Evolutionary conservation across 192 early-diverging fungal species (phyloP).

Genomic region (Coemansia reversa): DNA sequence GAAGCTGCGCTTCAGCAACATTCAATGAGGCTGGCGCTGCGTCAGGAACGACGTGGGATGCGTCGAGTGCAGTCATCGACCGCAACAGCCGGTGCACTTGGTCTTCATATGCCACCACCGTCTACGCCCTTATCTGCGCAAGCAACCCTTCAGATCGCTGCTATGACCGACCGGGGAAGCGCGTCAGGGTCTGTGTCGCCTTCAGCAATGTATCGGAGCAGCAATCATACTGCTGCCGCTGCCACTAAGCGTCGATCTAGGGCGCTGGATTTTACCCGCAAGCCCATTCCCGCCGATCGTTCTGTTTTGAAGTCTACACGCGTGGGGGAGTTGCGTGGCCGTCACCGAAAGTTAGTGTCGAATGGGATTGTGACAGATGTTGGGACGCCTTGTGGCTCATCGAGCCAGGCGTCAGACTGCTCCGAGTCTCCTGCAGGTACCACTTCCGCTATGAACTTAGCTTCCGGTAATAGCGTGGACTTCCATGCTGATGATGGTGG

Average conservation of each 20-base stretch:
- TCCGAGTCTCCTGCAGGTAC: constrained; percentile 3
- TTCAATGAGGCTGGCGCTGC: constrained; percentile 17
- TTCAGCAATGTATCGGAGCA: background rate
- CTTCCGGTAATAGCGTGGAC: background rate
- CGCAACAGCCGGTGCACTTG: background rate
- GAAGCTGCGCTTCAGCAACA: constrained; percentile 27
- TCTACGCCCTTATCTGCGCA: constrained; percentile 18
- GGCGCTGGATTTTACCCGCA: constrained; percentile 6
- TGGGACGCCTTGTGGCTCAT: constrained; percentile 9
- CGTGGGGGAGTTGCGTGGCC: background rate
- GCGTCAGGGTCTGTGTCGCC: background rate
- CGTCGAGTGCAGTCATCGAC: background rate
- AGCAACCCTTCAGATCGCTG: constrained; percentile 1
- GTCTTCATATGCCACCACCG: constrained; percentile 12
- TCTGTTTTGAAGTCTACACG: too few species aligned
- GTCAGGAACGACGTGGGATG: constrained; percentile 8
- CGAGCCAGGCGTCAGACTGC: constrained; percentile 11
- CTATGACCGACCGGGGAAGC: background rate
- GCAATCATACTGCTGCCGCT: background rate
- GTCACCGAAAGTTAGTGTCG: constrained; percentile 5
- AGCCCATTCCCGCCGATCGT: background rate
- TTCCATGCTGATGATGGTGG: background rate
- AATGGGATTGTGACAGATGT: constrained; percentile 10
- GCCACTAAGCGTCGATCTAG: background rate
- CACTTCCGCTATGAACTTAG: background rate